phyloP scores from a whole-genome alignment of 202 grass and related monocot species.

The Setaria viridis region DNA sequence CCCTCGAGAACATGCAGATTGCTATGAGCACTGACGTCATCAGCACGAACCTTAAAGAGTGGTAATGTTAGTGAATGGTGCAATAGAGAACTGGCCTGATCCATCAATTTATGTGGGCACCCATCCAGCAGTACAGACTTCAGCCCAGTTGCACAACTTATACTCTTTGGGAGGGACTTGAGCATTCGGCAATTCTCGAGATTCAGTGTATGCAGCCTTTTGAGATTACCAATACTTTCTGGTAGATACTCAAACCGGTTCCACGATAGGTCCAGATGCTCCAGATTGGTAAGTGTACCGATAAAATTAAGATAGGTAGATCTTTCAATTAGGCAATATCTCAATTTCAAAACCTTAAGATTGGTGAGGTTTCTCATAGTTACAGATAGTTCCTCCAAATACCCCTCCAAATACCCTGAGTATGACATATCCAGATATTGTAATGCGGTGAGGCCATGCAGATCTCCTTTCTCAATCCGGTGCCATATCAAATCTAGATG shows the following conservation, averaged over 20 bases:
- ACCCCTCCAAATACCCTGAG: too few species aligned
- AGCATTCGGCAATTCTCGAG: rapidly evolving
- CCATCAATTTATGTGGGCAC: neutral
- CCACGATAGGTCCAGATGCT: neutral
- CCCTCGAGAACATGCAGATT: neutral
- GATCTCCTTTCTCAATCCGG: rapidly evolving
- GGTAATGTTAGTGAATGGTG: neutral
- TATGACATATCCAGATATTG: neutral
- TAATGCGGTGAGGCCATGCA: neutral
- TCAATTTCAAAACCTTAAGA: neutral
- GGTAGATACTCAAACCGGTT: neutral
- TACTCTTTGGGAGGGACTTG: neutral
- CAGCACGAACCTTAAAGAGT: neutral
- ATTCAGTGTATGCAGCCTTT: neutral
- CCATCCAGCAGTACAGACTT: neutral
- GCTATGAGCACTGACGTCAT: neutral
- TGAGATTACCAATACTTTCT: neutral
- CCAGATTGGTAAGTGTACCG: neutral
- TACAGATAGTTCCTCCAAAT: neutral
- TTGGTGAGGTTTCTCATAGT: neutral
- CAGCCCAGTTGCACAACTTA: neutral
- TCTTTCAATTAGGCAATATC: too few species aligned
- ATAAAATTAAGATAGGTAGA: neutral
- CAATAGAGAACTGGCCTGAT: too few species aligned
- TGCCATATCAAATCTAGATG: neutral